Evolutionary conservation across 768 basidiomycete species (phyloP), one percentile per base, ranked within the genome.

Genomic region (Lyophyllum semitale): DNA sequence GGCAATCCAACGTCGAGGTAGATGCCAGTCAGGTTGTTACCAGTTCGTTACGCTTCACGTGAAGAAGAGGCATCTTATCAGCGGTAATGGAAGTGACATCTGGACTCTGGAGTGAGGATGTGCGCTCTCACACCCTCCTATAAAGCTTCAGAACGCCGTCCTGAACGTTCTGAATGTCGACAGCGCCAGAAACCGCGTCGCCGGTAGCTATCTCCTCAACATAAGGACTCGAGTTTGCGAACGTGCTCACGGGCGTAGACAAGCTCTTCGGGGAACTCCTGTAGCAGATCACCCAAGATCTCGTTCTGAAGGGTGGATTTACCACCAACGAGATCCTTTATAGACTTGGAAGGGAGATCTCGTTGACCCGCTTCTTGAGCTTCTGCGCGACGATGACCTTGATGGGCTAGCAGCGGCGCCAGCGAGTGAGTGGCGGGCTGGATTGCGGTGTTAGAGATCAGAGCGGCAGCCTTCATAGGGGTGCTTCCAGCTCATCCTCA

Each of bases 241-340:
- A 98, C 96, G 54, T 93, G 92, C 68, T 96, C 91, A 45, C 97
- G 92, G 57, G 93, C 92, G 74, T 95, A 95, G 52, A 97, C 80
- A 60, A 99, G 82, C 65, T 99, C 97, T 71, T 99, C 97, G 9
- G 87, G 65, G 70, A 99, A 99, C 70, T 99, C 97, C 64, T 93
- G 84, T 67, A 97, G 95, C 35, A 99, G 81, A 68, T 98, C 97
- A 44, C 97, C 97, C 41, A 99, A 77, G 59, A 99, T 98, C 71
- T 99, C 97, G 70, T 99, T 99, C 74, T 98, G 97, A 55, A 99
- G 79, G 0, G 97, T 99, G 17, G 96, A 98, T 74, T 99, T 99
- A 60, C 97, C 97, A 26, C 94, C 94, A 43, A 97, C 95, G 53
- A 99, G 89, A 65, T 99, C 97, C 73, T 99, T 98, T 79, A 99